phyloP scores from a whole-genome alignment of 2,329 filamentous ascomycete genomes.

The Fusarium coffeatum region DNA sequence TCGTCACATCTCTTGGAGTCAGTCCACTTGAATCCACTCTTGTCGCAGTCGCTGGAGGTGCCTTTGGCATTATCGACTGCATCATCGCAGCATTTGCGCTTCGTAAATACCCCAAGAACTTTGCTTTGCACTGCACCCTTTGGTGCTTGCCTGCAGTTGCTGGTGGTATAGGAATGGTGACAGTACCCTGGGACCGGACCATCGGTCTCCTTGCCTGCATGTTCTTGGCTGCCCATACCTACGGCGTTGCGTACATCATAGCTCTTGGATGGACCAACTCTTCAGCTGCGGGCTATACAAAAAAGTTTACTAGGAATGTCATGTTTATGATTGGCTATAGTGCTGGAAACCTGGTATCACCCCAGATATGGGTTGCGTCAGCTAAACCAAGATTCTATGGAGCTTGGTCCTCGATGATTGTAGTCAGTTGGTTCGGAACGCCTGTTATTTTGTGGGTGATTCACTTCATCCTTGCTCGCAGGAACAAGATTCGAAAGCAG shows the following conservation, averaged over 20 bases:
- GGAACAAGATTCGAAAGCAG: slow-evolving; percentile 47
- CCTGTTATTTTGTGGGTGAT: slow-evolving; percentile 51
- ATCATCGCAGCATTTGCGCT: slow-evolving; percentile 49
- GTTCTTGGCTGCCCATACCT: slow-evolving; percentile 51
- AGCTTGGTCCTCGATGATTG: slow-evolving; percentile 43
- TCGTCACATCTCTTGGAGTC: slow-evolving; percentile 52
- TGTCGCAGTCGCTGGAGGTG: slow-evolving; percentile 53
- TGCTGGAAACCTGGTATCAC: slow-evolving; percentile 51
- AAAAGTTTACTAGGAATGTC: slow-evolving; percentile 57
- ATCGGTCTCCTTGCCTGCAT: slow-evolving; percentile 43
- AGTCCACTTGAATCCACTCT: slow-evolving; percentile 54
- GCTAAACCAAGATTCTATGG: slow-evolving; percentile 46
- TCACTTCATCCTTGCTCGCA: slow-evolving; percentile 45
- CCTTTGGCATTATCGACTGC: slow-evolving; percentile 49
- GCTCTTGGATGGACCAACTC: slow-evolving; percentile 21
- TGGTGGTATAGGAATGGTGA: slow-evolving; percentile 47
- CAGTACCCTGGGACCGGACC: slow-evolving; percentile 42
- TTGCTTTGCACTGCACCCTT: slow-evolving; percentile 47
- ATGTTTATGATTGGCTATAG: slow-evolving; percentile 55
- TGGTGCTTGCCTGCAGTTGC: slow-evolving; percentile 47
- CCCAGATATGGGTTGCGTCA: slow-evolving; percentile 52
- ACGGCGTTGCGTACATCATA: slow-evolving; percentile 38
- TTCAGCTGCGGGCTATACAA: slow-evolving; percentile 37
- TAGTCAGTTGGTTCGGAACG: slow-evolving; percentile 52
- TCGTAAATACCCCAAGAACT: slow-evolving; percentile 47